These are phyloP conservation scores for Stenocarpella maydis DNA, from an alignment of 2,329 filamentous ascomycete species.

Conservation along the genomic window DNA sequence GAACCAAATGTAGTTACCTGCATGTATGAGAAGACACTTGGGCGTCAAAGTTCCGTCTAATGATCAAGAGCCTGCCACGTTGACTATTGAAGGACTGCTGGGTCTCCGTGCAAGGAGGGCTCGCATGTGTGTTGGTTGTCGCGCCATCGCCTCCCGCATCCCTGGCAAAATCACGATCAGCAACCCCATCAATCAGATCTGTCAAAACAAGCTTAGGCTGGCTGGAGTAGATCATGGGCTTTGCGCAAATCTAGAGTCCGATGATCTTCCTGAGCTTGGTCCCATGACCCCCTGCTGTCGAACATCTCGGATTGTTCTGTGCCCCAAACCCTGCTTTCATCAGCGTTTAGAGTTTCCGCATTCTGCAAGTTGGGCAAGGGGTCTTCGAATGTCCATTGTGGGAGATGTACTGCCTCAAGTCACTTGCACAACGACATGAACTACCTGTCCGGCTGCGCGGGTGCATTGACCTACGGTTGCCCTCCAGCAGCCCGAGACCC, in stretches of 20 bases:
- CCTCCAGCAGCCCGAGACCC: conserved; percentile 7
- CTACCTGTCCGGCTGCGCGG: background rate
- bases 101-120: background rate
- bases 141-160: background rate
- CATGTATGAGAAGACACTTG: background rate
- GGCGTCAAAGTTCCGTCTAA: no score
- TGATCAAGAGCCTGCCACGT: no score
- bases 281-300: background rate
- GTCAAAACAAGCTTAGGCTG: background rate
- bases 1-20: background rate
- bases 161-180: background rate
- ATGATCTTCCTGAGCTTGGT: background rate
- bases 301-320: background rate
- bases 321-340: no score
- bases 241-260: background rate
- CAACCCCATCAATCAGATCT: background rate
- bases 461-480: background rate
- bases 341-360: background rate
- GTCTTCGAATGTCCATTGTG: no score
- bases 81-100: background rate
- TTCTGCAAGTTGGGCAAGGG: background rate
- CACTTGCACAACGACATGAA: background rate
- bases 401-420: background rate
- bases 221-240: background rate
- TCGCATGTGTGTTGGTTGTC: background rate